Base-by-base conservation (phyloP, 2,329 filamentous ascomycete genomes). In the Calonectria pteridis region DNA sequence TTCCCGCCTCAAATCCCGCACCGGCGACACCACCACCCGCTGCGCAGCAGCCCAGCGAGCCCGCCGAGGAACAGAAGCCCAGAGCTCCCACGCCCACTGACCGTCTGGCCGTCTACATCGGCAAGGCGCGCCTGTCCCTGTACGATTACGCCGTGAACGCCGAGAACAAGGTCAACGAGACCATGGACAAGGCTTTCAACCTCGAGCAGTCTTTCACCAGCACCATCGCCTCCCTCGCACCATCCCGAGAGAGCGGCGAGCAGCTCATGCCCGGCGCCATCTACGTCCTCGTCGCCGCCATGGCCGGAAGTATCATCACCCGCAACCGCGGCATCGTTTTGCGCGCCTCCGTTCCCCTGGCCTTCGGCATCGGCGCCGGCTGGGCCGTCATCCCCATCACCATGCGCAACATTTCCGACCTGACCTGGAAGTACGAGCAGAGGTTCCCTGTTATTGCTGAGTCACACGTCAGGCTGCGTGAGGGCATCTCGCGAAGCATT, bases 381-480 rank as follows among this genome's bases (percentile, higher is more conserved):
- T 97, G 95, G 92, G 89, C 92, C 74, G 92, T 98, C 49, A 87
- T 99, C 63, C 97, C 97, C 55, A 89, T 97, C 77, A 99, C 97
- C 51, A 98, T 95, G 90, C 88, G 91, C 84, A 99, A 99, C 85
- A 92, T 98, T 33, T 92, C 93, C 53, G 93, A 96, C 82, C 88
- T 98, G 82, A 87, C 94, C 58, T 99, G 97, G 97, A 92, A 91
- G 83, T 99, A 97, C 84, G 97, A 99, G 92, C 91, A 97, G 89
- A 92, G 90, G 81, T 94, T 96, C 83, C 97, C 97, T 6, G 93
- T 90, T 23, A 84, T 99, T 69, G 94, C 95, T 23, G 93, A 98
- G 79, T 91, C 94, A 71, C 97, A 99, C 86, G 80, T 96, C 75
- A 87, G 90, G 81, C 88, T 94, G 67, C 92, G 93, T 74, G 91